These are phyloP conservation scores for Porpolomopsis calyptriformis DNA, from an alignment of 768 basidiomycete genomes.

Conservation along the genomic window DNA sequence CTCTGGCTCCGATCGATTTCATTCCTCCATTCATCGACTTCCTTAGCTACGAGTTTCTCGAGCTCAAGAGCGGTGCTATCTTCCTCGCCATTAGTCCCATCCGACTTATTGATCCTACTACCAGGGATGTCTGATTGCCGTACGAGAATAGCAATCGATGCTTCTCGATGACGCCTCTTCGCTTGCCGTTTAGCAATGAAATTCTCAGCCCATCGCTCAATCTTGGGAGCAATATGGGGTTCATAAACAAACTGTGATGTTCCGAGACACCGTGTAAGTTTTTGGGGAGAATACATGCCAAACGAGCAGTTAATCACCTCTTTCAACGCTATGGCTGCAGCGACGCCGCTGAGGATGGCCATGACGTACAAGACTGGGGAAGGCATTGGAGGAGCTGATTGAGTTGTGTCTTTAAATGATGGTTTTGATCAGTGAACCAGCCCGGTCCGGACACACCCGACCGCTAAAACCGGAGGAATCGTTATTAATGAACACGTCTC, in stretches of 20 bases:
- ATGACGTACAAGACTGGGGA: conserved; percentile 39
- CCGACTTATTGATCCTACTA: too few species aligned
- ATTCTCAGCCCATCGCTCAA: conserved; percentile 40
- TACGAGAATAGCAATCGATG: conserved; percentile 11
- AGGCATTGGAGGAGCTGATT: too few species aligned
- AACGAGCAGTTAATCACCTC: conserved; percentile 31
- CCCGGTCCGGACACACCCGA: too few species aligned
- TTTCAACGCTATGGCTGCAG: conserved; percentile 44
- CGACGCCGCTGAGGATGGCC: conserved; percentile 39
- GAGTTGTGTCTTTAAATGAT: too few species aligned
- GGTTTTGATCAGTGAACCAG: too few species aligned
- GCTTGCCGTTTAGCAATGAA: conserved; percentile 26
- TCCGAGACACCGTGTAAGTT: conserved; percentile 8
- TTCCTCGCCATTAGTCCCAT: conserved; percentile 15
- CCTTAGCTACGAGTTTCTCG: conserved; percentile 39
- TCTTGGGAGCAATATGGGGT: conserved; percentile 52
- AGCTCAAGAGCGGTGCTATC: conserved; percentile 30
- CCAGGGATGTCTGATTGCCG: conserved; percentile 1
- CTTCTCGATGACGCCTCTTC: conserved; percentile 21
- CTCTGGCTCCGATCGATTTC: conserved; percentile 27
- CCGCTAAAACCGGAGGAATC: too few species aligned
- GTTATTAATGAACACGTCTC: too few species aligned
- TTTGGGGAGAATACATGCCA: neutral
- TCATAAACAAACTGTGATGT: conserved; percentile 51
- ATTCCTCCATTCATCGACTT: conserved; percentile 44